Base-by-base conservation (phyloP, 2,329 filamentous ascomycete species). In the Amphichorda felina region DNA sequence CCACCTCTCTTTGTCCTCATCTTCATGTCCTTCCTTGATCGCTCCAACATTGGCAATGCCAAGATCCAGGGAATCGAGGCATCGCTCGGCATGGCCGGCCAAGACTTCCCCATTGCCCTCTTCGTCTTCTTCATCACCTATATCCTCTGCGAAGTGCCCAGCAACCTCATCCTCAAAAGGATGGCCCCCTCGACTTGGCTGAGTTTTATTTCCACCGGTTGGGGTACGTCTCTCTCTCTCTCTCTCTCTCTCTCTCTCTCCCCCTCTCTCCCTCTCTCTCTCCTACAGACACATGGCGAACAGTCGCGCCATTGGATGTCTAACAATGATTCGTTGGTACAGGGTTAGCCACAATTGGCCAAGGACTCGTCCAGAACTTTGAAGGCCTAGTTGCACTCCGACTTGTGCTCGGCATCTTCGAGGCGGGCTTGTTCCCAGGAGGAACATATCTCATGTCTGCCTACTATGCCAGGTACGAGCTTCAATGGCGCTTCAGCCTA, bases 61-160 rank as follows among this genome's bases (percentile, higher is more conserved):
- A 50, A 51, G 36, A 48, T 59, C 24, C 51, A 47, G 28, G 53
- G 53, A n/a, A 42, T 61, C 18, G 50, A 56, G 37, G 56, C 68
- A 35, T 75, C 79, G 37, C 56, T 82, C 9, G 56, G 63, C 8
- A 56, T 83, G 41, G 50, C 56, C 24, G 64, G 67, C 8, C 65
- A 81, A 79, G 37, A 82, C 47, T 84, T 77, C 49, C 76, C 83
- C 48, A 64, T 69, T 22, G 67, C 70, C 4, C 69, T 77, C 4
- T 72, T 69, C 30, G 64, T 72, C 39, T 73, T 75, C 55, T 75
- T 73, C 53, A 65, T 75, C 40, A 49, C 70, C 36, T 75, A 75
- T 50, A 59, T 72, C 36, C 51, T 68, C 22, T 56, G 73, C 38
- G 71, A 75, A 47, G 60, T 75, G 1, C 71, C 71, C 3, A 68